Conservation (phyloP, 2,329 filamentous ascomycete species). For the Monosporascus sp. region DNA sequence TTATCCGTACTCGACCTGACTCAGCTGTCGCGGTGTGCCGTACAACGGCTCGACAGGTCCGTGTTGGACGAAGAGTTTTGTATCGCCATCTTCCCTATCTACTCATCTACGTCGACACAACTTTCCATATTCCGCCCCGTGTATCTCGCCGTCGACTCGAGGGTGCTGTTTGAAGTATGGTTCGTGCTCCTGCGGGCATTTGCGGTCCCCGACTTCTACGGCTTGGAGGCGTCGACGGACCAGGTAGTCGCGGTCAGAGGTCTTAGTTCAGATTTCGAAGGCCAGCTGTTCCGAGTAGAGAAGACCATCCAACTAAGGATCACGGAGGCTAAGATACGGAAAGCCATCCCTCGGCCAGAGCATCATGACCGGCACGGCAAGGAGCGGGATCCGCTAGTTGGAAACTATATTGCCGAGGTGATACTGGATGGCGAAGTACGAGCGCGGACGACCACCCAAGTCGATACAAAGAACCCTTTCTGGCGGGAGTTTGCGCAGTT, state of each 20-base stretch:
- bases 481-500: conserved; percentile 83
- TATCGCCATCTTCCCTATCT: conserved; percentile 92
- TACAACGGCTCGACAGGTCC: conserved; percentile 84
- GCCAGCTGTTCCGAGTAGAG: conserved; percentile 56
- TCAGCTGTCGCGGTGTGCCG: conserved; percentile 80
- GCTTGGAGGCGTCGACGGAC: conserved; percentile 42
- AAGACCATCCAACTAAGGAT: conserved; percentile 55
- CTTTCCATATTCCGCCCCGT: conserved; percentile 79
- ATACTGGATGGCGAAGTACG: conserved; percentile 75
- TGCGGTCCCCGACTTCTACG: conserved; percentile 86
- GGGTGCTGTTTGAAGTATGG: conserved; percentile 95
- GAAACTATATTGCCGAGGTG: conserved; percentile 75
- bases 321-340: conserved; percentile 58
- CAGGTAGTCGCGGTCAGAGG: conserved; percentile 39
- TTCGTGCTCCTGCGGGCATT: conserved; percentile 88
- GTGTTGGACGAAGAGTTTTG: conserved; percentile 91
- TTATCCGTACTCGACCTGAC: conserved; percentile 82
- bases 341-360: conserved; percentile 20
- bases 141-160: conserved; percentile 79
- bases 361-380: conserved; percentile 27
- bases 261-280: conserved; percentile 32
- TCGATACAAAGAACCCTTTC: conserved; percentile 67
- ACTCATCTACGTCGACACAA: conserved; percentile 67
- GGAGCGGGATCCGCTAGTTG: conserved; percentile 44
- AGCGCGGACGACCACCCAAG: conserved; percentile 68